These are phyloP conservation scores for Coniosporium apollinis DNA, from an alignment of 495 filamentous ascomycete genomes.

Conservation along the genomic window DNA sequence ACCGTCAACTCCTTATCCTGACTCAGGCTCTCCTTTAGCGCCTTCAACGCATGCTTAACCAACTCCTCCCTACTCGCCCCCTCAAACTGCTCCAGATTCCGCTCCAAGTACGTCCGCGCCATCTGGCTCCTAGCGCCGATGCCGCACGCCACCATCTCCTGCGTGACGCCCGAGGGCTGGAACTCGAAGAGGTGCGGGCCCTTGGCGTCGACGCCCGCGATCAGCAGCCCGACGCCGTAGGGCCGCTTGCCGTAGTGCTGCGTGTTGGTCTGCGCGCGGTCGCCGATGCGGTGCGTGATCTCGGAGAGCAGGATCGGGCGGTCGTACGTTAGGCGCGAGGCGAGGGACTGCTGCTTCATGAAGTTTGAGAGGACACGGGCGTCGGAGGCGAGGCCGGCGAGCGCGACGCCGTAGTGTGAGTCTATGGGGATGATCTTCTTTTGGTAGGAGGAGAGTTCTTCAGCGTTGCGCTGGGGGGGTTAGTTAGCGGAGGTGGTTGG, in stretches of 20 bases:
- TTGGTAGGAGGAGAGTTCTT: constrained; percentile 98
- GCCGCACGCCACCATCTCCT: constrained; percentile 89
- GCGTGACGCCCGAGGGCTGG: constrained; percentile 86
- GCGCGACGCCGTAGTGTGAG: constrained; percentile 84
- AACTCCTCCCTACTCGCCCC: constrained; percentile 63
- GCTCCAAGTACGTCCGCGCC: constrained; percentile 90
- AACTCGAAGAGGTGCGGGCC: constrained; percentile 97
- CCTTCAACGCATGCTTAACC: constrained; percentile 73
- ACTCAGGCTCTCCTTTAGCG: constrained; percentile 84
- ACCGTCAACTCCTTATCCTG: constrained; percentile 96
- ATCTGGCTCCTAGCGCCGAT: constrained; percentile 94
- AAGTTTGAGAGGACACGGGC: constrained; percentile 99
- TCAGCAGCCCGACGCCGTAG: constrained; percentile 86
- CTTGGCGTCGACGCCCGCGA: constrained; percentile 82
- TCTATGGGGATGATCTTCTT: constrained; percentile 97
- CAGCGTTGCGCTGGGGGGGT: constrained; percentile 70
- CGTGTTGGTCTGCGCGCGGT: constrained; percentile 94
- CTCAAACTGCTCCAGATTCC: constrained; percentile 69
- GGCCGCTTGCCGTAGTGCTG: constrained; percentile 94
- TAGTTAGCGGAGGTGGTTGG: constrained; percentile 3
- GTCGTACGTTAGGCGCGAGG: constrained; percentile 86
- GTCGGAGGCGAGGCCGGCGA: constrained; percentile 93
- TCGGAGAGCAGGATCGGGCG: constrained; percentile 77
- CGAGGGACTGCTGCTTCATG: constrained; percentile 98
- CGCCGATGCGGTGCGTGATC: constrained; percentile 76